Evolutionary conservation across 2,329 filamentous ascomycete species (phyloP).

Genomic region (Cytospora paraplurivora): DNA sequence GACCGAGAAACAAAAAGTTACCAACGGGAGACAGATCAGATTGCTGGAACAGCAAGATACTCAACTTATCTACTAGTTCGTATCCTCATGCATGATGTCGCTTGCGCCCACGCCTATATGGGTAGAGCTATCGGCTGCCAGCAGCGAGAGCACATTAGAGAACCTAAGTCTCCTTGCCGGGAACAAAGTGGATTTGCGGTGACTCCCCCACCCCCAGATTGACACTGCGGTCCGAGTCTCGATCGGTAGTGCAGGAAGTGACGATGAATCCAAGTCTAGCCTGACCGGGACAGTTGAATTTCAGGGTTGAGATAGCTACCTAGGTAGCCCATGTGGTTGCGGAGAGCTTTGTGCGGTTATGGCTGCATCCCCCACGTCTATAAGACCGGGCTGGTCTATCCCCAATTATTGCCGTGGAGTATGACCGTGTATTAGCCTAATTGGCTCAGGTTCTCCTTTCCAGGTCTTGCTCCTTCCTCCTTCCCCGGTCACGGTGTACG

Average conservation of each 20-base stretch:
- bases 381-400: background rate
- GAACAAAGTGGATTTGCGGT: background rate
- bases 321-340: background rate
- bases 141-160: conserved; percentile 3
- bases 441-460: background rate
- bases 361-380: background rate
- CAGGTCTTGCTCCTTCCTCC: background rate
- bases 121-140: conserved; percentile 9
- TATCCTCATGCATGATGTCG: background rate
- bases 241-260: conserved; percentile 10
- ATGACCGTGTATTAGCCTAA: background rate
- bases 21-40: background rate
- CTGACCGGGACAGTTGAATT: background rate
- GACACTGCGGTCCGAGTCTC: conserved; percentile 22
- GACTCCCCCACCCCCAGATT: conserved; percentile 1
- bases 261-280: background rate
- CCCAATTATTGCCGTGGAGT: conserved; percentile 12
- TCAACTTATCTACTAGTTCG: conserved; percentile 18
- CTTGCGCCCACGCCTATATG: background rate
- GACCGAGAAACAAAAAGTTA: background rate
- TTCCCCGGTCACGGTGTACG: conserved; percentile 6
- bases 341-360: background rate
- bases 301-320: conserved; percentile 4
- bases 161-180: conserved; percentile 2
- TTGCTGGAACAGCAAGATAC: conserved; percentile 5